Percentiles rank a stretch among this genome's conserved stretches.
These are phyloP conservation scores for Fagopyrum homotropicum DNA, from an alignment of 148 eudicot genomes.

Conservation along the genomic window DNA sequence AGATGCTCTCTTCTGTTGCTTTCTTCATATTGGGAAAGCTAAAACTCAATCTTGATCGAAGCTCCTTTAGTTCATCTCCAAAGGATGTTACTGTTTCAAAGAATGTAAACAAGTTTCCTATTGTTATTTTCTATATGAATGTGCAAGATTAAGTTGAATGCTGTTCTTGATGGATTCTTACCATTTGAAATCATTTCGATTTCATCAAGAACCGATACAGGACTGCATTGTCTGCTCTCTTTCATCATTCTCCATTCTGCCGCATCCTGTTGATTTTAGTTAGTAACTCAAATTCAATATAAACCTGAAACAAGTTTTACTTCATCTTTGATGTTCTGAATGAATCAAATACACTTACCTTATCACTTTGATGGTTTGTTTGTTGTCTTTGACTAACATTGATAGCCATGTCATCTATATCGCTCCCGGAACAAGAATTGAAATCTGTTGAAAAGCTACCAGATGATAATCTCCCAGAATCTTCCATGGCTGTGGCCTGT, in stretches of 20 bases:
- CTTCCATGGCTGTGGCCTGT: slow-evolving; percentile 4
- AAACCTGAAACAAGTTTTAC: neutral
- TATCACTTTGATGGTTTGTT: neutral
- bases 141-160: neutral
- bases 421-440: slow-evolving; percentile 11
- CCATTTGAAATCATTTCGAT: slow-evolving; percentile 30
- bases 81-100: slow-evolving; percentile 7
- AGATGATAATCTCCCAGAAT: slow-evolving; percentile 22
- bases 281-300: neutral
- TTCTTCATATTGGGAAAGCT: slow-evolving; percentile 12
- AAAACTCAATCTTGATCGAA: neutral
- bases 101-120: neutral
- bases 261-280: slow-evolving; percentile 30
- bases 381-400: slow-evolving; percentile 1
- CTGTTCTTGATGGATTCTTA: slow-evolving; percentile 4
- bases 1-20: slow-evolving; percentile 22
- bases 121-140: neutral
- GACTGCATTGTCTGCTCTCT: slow-evolving; percentile 48
- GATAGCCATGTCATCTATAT: neutral
- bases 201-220: slow-evolving; percentile 59
- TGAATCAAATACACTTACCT: slow-evolving; percentile 20
- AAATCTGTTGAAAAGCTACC: slow-evolving; percentile 25
- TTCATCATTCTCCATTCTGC: slow-evolving; percentile 34
- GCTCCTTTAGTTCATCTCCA: slow-evolving; percentile 10
- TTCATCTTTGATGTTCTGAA: neutral